Conservation (phyloP, 441 rosid genomes). For the Croton setiger region DNA sequence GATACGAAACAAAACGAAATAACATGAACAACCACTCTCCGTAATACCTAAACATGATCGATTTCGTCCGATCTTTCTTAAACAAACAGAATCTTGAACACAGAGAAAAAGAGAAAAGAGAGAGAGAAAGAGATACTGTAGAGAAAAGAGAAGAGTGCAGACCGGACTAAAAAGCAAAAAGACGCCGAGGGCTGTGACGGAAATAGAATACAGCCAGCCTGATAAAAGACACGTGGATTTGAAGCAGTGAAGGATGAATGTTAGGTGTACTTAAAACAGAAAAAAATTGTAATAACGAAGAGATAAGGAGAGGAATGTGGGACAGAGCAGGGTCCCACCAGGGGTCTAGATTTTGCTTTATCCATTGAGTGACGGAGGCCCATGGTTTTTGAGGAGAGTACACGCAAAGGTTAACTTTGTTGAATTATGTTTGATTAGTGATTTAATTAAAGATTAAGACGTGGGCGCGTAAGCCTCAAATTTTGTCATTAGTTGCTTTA, state of each 20-base stretch:
- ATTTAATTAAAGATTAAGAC: background rate
- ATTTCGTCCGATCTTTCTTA: background rate
- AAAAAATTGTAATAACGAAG: background rate
- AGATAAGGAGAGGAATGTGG: background rate
- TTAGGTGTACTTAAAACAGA: constrained; percentile 27
- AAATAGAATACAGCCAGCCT: constrained; percentile 25
- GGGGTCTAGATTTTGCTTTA: constrained; percentile 3
- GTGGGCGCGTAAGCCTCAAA: no score
- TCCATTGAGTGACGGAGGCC: background rate
- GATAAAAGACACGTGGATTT: constrained; percentile 34
- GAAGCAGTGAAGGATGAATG: constrained; percentile 22
- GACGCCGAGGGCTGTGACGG: constrained; percentile 35
- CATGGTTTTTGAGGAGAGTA: constrained; percentile 2
- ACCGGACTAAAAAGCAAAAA: constrained; percentile 8
- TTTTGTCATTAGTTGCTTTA: no score
- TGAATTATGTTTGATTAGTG: background rate
- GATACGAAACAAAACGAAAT: background rate
- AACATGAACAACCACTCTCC: background rate
- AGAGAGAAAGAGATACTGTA: background rate
- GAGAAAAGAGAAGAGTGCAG: background rate
- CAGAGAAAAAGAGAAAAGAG: background rate
- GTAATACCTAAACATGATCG: constrained; percentile 24
- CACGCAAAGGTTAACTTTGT: constrained; percentile 15
- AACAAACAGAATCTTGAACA: background rate
- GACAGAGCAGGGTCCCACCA: background rate